Evolutionary conservation across 306 rosid genomes (phyloP).

Genomic region (Macrotyloma uniflorum): DNA sequence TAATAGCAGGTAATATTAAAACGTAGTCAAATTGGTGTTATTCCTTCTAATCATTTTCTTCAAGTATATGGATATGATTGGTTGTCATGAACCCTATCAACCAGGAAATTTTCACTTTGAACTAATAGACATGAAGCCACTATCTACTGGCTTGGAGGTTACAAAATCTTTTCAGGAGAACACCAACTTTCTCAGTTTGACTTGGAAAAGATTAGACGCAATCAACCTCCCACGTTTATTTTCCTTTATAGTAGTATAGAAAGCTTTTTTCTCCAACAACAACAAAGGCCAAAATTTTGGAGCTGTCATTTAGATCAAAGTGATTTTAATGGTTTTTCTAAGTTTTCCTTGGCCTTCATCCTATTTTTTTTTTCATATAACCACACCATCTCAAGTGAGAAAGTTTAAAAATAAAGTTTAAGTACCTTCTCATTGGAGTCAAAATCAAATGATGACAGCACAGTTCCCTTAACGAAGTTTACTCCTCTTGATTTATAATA

Average conservation of each 20-base stretch:
- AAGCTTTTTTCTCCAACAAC: not conserved
- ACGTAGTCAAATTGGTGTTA: not conserved
- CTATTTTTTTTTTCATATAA: not conserved
- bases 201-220: not conserved
- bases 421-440: slow-evolving; percentile 77
- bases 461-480: slow-evolving; percentile 86
- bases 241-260: not conserved
- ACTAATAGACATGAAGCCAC: not conserved
- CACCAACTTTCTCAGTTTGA: not conserved
- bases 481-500: slow-evolving; percentile 86
- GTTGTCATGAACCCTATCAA: not conserved
- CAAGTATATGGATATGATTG: not conserved
- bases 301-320: not conserved
- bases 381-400: not conserved
- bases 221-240: slow-evolving; percentile 6
- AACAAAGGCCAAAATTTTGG: not conserved
- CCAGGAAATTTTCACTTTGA: slow-evolving; percentile 12
- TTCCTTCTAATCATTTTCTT: slow-evolving; percentile 3
- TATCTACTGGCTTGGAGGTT: slow-evolving; percentile 12
- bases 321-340: not conserved
- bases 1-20: slow-evolving; percentile 5
- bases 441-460: slow-evolving; percentile 81
- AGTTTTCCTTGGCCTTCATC: slow-evolving; percentile 5
- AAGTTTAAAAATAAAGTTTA: not conserved
- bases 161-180: not conserved